Base-by-base conservation (phyloP, 768 basidiomycete genomes). In the Dacryopinax primogenitus region DNA sequence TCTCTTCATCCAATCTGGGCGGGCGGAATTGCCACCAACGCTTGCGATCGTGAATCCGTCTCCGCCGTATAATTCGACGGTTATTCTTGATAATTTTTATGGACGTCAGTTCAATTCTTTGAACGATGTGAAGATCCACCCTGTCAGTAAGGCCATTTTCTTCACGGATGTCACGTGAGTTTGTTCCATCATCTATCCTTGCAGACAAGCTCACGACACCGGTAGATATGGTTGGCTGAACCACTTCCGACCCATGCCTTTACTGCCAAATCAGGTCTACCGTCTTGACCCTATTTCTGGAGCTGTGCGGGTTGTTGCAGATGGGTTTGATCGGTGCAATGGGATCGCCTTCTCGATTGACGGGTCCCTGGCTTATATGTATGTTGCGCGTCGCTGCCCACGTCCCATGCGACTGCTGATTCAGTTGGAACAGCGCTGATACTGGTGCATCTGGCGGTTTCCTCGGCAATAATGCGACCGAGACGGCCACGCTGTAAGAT, bases 21-120 rank as follows among this genome's bases (percentile, higher is more conserved):
- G 85, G 62, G 86, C 84, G 0, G 73, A 78, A 26, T 75, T 80
- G 3, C 84, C 87, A 7, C 82, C 87, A 21, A 82, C 82, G 1
- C 70, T 90, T 28, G 83, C 79, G 0, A 79, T 86, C 28, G 83
- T 89, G 62, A 83, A 88, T 71, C 86, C 87, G 0, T 71, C 70
- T 2, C 71, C 81, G 7, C 88, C 88, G 0, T 78, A 84, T 74
- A 86, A 89, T 64, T 75, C 81, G 2, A 89, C 86, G 0, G 80
- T 87, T 33, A 73, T 91, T 16, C 73, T 91, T 66, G 86, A 90
- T 74, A 91, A 90, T 75, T 88, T 81, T 74, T 87, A 82, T 69
- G 88, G 88, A 1, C 78, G 87, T 1, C 88, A 89, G 68, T 92
- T 90, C 76, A 90, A 87, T 74, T 88, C 88, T 1, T 72, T 91